Conservation (phyloP, 805 yeast genomes). For the Suhomyces pyralidae region DNA sequence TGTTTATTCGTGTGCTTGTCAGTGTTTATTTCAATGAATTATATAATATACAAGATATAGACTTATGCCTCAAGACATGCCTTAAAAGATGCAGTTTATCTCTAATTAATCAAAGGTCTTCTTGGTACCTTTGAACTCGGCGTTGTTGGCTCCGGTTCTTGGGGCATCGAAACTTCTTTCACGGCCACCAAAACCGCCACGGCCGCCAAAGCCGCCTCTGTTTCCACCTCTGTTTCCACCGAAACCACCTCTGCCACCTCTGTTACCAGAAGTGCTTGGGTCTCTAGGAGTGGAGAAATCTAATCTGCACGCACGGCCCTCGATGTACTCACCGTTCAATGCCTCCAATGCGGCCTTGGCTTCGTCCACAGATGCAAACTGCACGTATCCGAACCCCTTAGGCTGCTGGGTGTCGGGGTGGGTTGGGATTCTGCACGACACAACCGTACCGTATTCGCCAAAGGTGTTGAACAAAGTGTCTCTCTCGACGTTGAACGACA, state of each 20-base stretch:
- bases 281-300: slow-evolving; percentile 94
- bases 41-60: not conserved
- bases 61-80: not conserved
- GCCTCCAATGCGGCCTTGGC: slow-evolving; percentile 87
- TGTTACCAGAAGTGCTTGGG: slow-evolving; percentile 21
- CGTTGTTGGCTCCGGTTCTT: slow-evolving; percentile 36
- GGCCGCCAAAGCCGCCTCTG: slow-evolving; percentile 28
- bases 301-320: slow-evolving; percentile 90
- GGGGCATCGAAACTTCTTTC: slow-evolving; percentile 19
- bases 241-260: slow-evolving; percentile 32
- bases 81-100: not conserved
- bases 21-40: not conserved
- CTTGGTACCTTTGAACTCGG: slow-evolving; percentile 80
- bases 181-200: slow-evolving; percentile 22
- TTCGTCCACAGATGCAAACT: slow-evolving; percentile 80
- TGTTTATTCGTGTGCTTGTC: too few species aligned
- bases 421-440: slow-evolving; percentile 93
- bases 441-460: slow-evolving; percentile 73
- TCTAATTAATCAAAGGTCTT: slow-evolving; percentile 65
- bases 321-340: slow-evolving; percentile 83
- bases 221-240: slow-evolving; percentile 32
- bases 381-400: slow-evolving; percentile 98
- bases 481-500: slow-evolving; percentile 85
- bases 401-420: slow-evolving; percentile 99
- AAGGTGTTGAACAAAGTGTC: slow-evolving; percentile 73